Evolutionary conservation across 139 green algal species (phyloP), one percentile per base, ranked within the genome.

Genomic region (Tetradesmus obliquus): DNA sequence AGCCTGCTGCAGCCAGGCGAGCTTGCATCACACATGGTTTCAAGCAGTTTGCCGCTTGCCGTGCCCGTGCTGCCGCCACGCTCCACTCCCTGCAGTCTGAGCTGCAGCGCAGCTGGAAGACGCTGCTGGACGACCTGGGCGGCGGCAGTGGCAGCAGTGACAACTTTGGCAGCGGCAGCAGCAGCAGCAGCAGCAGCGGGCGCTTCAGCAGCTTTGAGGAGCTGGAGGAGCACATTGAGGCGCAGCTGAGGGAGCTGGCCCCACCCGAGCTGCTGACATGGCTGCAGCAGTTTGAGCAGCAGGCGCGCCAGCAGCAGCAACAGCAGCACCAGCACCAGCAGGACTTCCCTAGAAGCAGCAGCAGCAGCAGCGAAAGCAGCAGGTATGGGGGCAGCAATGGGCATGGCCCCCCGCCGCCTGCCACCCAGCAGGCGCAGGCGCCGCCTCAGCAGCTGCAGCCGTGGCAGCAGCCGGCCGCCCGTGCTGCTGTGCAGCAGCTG

Each of bases 261-360:
- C 86, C 86, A 17, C 86, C 86, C 12, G 86, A 90, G 5, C 15
- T 90, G 15, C 10, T 90, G 13, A 54, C 51, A 4, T 90, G 86
- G 86, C 71, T 90, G 71, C 86, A 90, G 69, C 20, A 90, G 8
- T 24, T 90, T 22, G 32, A 76, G 8, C n/a, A 57, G 32, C 60
- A 82, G 62, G 22, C 74, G 62, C 53, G 66, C 7, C 8, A 87
- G 5, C 19, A 87, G 2, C 53, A 87, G 54, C 82, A 69, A 2
- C 53, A 69, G 54, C 82, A 87, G 82, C 86, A 90, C 71, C 85
- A 82, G 45, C 66, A 82, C 24, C 66, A 90, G 54, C 86, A 90
- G 15, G 22, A 45, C 32, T 45, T 45, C 32, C 32, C 32, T 45
- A 45, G 32, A 45, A 45, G 51, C 66, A 90, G 51, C 86, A 82